Evolutionary conservation across 2,329 filamentous ascomycete genomes (phyloP), one percentile per base, ranked within the genome.

Genomic region (Epichloe hybrida): DNA sequence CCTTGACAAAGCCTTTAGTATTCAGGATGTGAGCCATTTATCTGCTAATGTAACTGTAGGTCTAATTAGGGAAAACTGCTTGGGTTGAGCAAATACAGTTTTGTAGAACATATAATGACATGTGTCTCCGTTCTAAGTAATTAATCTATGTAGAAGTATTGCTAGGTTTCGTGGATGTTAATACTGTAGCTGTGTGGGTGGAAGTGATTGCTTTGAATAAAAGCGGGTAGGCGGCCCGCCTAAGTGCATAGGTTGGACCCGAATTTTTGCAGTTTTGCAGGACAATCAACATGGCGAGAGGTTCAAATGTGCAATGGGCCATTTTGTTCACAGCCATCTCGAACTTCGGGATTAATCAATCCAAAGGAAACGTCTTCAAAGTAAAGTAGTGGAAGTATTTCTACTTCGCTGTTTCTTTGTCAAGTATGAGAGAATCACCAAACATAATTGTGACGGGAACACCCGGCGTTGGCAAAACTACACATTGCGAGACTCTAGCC

Each of bases 371-470:
- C 4, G 20, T 5, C n/a, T 20, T n/a, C 20, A 5, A 20, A 3
- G 15, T 38, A 13, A 27, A 21, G 17, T 15, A 37, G 17, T n/a
- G 15, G 27, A 23, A 15, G 15, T n/a, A 7, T 34, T 20, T 7
- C 21, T 17, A 17, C 15, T 12, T 42, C 36, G n/a, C 13, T 4
- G 9, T 4, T 5, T 35, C 7, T 36, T 9, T 6, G 12, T 5
- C 17, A 35, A 46, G 42, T 12, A 69, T 72, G 64, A 72, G 80
- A 58, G 70, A 64, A 34, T 69, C 70, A 55, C 93, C 93, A 34
- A 98, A 97, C 67, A 88, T 98, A 61, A 85, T 98, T 58, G 77
- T 98, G 57, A 97, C 93, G 40, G 93, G 93, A 56, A 98, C 93
- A 20, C 93, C 93, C 0, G 93, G 93, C 50, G 88, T 94, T 31